Base-by-base conservation (phyloP, 2,329 filamentous ascomycete species). In the Microthyrium microscopicum region DNA sequence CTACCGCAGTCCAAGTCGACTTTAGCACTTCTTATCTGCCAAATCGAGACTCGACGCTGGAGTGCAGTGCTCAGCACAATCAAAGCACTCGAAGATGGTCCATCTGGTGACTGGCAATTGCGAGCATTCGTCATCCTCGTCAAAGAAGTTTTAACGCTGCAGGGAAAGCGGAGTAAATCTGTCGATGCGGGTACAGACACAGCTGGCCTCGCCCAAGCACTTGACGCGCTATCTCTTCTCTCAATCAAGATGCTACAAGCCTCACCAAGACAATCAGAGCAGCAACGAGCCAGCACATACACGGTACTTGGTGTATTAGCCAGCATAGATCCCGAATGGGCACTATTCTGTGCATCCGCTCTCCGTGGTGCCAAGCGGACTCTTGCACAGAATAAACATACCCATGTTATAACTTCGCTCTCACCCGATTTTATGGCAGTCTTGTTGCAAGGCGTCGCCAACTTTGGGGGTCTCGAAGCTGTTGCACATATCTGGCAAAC, bases 1-100 rank as follows among this genome's bases (percentile, higher is more conserved):
- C 2, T 24, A 32, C 6, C 32, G 27, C 27, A 38, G 34, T 45
- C 55, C 3, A 43, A n/a, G n/a, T n/a, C n/a, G n/a, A n/a, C 57
- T 20, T 52, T 44, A 21, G 48, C 52, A 17, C 46, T 63, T 33
- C 46, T 61, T 29, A 52, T 58, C 42, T 48, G 56, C 50, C 54
- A 63, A 35, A 44, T 64, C 29, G 44, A 46, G 21, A 41, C 53
- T 12, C 44, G 44, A n/a, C 48, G 50, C 7, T 63, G 59, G 58
- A 44, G 53, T 3, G 48, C 55, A 16, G 54, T 59, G 5, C 44
- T 41, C 24, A 46, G 47, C 4, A 54, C 61, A 39, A 46, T 61
- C 20, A 31, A 42, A 16, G 36, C 12, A 26, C 33, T 3, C 16
- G 26, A 7, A 3, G 11, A 11, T 18, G 24, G 17, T 16, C 20